These are phyloP conservation scores for Podospora anserina DNA, from an alignment of 495 filamentous ascomycete species.

Conservation along the genomic window DNA sequence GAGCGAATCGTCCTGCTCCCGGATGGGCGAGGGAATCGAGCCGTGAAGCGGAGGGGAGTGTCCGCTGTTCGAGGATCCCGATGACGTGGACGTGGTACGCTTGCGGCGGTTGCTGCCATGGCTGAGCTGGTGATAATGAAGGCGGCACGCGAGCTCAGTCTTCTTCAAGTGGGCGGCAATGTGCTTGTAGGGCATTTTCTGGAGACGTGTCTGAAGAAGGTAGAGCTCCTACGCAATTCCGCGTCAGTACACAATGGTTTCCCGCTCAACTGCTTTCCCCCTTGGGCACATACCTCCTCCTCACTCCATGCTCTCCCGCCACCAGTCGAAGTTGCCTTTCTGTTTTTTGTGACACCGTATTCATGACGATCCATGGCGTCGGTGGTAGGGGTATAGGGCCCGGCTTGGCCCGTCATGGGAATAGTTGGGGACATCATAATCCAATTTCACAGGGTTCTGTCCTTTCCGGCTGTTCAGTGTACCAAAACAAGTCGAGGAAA, in stretches of 20 bases:
- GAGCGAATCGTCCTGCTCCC: slow-evolving; percentile 32
- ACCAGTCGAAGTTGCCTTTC: slow-evolving; percentile 64
- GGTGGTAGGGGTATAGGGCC: slow-evolving; percentile 43
- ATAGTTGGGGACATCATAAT: slow-evolving; percentile 47
- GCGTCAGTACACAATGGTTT: slow-evolving; percentile 16
- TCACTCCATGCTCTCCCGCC: slow-evolving; percentile 74
- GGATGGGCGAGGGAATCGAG: slow-evolving; percentile 47
- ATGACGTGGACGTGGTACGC: slow-evolving; percentile 61
- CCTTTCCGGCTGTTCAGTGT: slow-evolving; percentile 6
- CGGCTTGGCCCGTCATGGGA: slow-evolving; percentile 44
- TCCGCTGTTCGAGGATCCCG: slow-evolving; percentile 47
- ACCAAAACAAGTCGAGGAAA: not conserved
- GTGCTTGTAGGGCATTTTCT: slow-evolving; percentile 88
- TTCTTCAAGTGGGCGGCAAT: slow-evolving; percentile 80
- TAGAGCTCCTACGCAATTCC: slow-evolving; percentile 64
- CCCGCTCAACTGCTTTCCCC: not conserved
- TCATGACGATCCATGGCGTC: slow-evolving; percentile 52
- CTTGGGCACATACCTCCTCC: slow-evolving; percentile 59
- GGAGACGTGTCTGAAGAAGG: slow-evolving; percentile 74
- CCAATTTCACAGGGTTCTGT: slow-evolving; percentile 10
- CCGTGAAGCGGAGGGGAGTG: slow-evolving; percentile 47
- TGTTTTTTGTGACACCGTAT: slow-evolving; percentile 55
- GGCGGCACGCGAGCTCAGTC: slow-evolving; percentile 78
- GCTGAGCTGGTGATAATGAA: slow-evolving; percentile 80
- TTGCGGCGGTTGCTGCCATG: slow-evolving; percentile 74